phyloP scores from a whole-genome alignment of 2,329 filamentous ascomycete genomes.

The Talaromyces verruculosus region DNA sequence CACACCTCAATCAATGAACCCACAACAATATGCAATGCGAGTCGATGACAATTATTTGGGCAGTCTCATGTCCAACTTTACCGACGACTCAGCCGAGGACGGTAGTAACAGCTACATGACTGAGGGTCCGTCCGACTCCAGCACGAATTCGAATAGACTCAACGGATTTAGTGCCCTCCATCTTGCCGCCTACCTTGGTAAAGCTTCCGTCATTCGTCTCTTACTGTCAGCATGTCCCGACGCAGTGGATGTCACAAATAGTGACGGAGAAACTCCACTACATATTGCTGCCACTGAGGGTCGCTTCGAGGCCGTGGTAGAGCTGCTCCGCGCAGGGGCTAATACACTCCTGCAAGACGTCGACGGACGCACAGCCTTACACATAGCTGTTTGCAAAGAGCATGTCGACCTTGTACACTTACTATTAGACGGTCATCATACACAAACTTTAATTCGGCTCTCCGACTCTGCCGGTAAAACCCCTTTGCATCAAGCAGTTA shows the following conservation, averaged over 20 bases:
- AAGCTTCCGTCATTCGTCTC: conserved; percentile 9
- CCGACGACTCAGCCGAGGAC: conserved; percentile 1
- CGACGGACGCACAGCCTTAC: conserved; percentile 7
- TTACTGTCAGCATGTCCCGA: conserved; percentile 5
- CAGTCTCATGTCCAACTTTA: conserved; percentile 3
- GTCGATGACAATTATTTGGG: neutral
- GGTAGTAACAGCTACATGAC: conserved; percentile 8
- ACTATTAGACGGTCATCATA: neutral
- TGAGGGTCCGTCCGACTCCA: neutral
- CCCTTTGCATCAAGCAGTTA: conserved; percentile 5
- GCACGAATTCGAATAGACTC: conserved; percentile 5
- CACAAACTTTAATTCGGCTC: neutral
- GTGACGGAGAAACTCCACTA: conserved; percentile 4
- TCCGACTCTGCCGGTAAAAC: neutral
- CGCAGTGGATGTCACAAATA: neutral
- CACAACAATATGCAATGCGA: neutral
- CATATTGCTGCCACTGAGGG: neutral
- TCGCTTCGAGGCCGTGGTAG: neutral
- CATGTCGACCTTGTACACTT: neutral
- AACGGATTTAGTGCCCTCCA: conserved; percentile 4
- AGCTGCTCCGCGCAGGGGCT: conserved; percentile 4
- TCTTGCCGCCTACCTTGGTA: conserved; percentile 6
- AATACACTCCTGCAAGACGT: neutral
- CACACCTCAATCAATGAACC: conserved; percentile 3
- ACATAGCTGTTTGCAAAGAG: conserved; percentile 7